A percentile compares a stretch with the other conserved stretches of the same genome.
phyloP scores from a whole-genome alignment of 2,329 filamentous ascomycete species.

The Aspergillus sp. region DNA sequence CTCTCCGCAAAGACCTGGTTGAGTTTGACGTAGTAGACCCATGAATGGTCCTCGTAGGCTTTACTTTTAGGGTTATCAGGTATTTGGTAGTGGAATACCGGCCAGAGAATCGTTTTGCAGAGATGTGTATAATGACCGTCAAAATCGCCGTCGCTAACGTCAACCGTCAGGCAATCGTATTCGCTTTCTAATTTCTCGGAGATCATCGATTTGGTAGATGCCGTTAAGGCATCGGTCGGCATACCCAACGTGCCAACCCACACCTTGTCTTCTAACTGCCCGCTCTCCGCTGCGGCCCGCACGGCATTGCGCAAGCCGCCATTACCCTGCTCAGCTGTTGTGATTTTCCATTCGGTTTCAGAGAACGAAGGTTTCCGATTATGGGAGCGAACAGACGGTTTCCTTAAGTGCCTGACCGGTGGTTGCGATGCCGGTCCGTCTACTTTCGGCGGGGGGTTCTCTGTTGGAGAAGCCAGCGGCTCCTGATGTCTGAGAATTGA shows the following conservation, averaged over 20 bases:
- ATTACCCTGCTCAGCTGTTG: constrained; percentile 86
- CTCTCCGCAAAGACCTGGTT: constrained; percentile 92
- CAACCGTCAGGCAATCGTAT: constrained; percentile 79
- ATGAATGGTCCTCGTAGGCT: constrained; percentile 94
- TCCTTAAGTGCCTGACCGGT: constrained; percentile 10
- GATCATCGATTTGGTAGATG: constrained; percentile 77
- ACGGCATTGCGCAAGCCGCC: constrained; percentile 88
- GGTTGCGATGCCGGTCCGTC: constrained; percentile 11
- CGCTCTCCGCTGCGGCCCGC: constrained; percentile 70
- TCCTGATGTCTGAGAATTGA: constrained; percentile 70
- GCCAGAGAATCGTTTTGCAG: constrained; percentile 97
- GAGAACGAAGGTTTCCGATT: constrained; percentile 69
- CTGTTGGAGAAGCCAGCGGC: constrained; percentile 26
- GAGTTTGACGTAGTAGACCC: constrained; percentile 88
- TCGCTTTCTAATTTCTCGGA: constrained; percentile 77
- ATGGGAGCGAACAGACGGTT: constrained; percentile 35
- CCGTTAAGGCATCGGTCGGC: constrained; percentile 81
- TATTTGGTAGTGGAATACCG: constrained; percentile 97
- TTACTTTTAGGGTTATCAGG: constrained; percentile 98
- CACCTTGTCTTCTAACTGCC: constrained; percentile 70
- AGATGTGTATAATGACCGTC: constrained; percentile 94
- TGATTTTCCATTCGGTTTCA: constrained; percentile 77
- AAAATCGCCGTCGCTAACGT: constrained; percentile 86
- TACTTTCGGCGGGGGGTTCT: constrained; percentile 21
- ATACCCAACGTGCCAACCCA: constrained; percentile 93